Percentiles rank a stretch among this genome's conserved stretches.
Conservation (phyloP, 2,329 filamentous ascomycete species). For the Penicillium sp. region DNA sequence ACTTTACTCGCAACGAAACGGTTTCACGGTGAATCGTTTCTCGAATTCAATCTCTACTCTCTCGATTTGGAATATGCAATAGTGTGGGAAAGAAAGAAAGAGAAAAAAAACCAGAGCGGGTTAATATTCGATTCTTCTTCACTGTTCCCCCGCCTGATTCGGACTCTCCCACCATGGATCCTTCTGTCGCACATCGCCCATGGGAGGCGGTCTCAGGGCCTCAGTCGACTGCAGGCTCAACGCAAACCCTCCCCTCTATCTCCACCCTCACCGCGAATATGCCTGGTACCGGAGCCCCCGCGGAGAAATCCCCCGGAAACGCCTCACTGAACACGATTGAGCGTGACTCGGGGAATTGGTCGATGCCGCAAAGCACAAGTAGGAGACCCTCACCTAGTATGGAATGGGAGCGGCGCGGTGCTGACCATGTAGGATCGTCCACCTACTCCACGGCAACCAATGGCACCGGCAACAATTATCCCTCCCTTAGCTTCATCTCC, state of each 20-base stretch:
- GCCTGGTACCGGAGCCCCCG: constrained; percentile 22
- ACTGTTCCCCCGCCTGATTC: not conserved
- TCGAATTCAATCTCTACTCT: not conserved
- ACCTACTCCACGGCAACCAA: constrained; percentile 43
- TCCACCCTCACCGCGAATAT: constrained; percentile 42
- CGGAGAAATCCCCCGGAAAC: constrained; percentile 38
- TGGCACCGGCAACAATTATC: constrained; percentile 36
- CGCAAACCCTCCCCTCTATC: constrained; percentile 41
- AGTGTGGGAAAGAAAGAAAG: constrained; percentile 5
- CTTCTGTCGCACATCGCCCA: constrained; percentile 35
- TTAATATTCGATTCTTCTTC: not conserved
- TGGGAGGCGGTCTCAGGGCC: constrained; percentile 37
- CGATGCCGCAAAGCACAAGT: constrained; percentile 52
- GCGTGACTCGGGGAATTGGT: constrained; percentile 54
- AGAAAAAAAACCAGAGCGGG: not conserved
- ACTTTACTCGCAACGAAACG: not conserved
- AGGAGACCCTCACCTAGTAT: constrained; percentile 21
- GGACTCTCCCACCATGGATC: constrained; percentile 30
- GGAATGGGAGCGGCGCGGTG: constrained; percentile 13
- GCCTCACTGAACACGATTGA: constrained; percentile 40
- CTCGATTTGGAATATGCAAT: constrained; percentile 22
- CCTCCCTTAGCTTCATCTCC: constrained; percentile 37
- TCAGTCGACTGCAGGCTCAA: constrained; percentile 27
- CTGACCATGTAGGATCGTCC: constrained; percentile 37
- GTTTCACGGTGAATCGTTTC: not conserved